Percentiles rank a stretch among this genome's conserved stretches.
Evolutionary conservation across 2,329 filamentous ascomycete genomes (phyloP).

Genomic region (Aspergillus sp.): DNA sequence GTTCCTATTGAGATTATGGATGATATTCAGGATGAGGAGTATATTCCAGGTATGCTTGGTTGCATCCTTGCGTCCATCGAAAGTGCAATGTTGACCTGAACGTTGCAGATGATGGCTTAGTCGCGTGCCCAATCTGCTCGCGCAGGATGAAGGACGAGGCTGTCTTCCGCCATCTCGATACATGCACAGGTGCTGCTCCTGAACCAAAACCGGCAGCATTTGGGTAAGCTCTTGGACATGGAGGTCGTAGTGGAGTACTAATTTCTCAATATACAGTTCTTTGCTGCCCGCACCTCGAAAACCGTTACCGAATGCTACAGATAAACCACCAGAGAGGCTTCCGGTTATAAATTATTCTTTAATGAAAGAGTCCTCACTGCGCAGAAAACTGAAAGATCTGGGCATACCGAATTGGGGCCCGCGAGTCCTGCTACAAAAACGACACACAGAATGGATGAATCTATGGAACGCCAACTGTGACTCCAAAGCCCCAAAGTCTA

Average conservation of each 20-base stretch:
- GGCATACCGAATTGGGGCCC: conserved; percentile 72
- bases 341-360: conserved; percentile 83
- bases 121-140: conserved; percentile 79
- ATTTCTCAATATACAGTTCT: conserved; percentile 23
- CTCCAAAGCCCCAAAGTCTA: conserved; percentile 68
- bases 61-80: background rate
- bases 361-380: conserved; percentile 74
- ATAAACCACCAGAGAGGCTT: conserved; percentile 60
- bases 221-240: conserved; percentile 24
- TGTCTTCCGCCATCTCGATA: conserved; percentile 81
- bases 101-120: conserved; percentile 67
- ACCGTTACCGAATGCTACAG: conserved; percentile 18
- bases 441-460: conserved; percentile 92
- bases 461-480: conserved; percentile 98
- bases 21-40: conserved; percentile 44
- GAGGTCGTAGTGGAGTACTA: conserved; percentile 13
- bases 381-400: conserved; percentile 77
- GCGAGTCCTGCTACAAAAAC: conserved; percentile 68
- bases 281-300: conserved; percentile 16
- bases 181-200: conserved; percentile 47
- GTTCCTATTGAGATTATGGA: conserved; percentile 33
- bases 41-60: conserved; percentile 31
- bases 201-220: conserved; percentile 22
- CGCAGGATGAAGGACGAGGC: conserved; percentile 74
- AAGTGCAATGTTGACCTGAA: background rate